These are phyloP conservation scores for Iris macrosiphon DNA, from an alignment of 106 monocot genomes.

Conservation along the genomic window DNA sequence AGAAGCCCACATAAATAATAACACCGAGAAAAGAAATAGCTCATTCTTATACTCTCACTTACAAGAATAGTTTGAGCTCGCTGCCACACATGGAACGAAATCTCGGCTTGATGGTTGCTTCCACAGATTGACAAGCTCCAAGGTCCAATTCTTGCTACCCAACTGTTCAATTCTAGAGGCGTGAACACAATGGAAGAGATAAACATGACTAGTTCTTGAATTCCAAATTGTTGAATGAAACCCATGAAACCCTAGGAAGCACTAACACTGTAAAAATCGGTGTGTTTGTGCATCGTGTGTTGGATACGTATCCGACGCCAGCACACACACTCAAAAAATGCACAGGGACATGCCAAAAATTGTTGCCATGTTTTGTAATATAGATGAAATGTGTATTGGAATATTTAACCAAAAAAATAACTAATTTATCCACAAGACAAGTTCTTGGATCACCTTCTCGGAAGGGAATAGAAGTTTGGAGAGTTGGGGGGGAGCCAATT, in stretches of 20 bases:
- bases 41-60: conserved; percentile 4
- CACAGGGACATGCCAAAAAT: too few relatives aligned
- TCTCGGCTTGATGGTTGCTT: conserved; percentile 41
- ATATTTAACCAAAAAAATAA: background rate
- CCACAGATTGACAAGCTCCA: conserved; percentile 62
- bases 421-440: background rate
- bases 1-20: background rate
- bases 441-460: conserved; percentile 22
- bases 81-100: conserved; percentile 49
- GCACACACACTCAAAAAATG: too few relatives aligned
- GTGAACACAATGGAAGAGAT: conserved; percentile 34
- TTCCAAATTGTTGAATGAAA: background rate
- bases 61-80: conserved; percentile 42
- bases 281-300: too few relatives aligned
- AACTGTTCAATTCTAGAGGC: conserved; percentile 54
- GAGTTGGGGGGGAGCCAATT: conserved; percentile 35
- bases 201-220: conserved; percentile 6
- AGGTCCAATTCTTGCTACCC: conserved; percentile 14
- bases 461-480: conserved; percentile 20
- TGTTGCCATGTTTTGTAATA: too few relatives aligned
- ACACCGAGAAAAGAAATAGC: background rate
- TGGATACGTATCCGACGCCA: too few relatives aligned
- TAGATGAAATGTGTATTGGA: too few relatives aligned
- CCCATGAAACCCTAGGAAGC: background rate
- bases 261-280: background rate